Base-by-base conservation (phyloP, 805 yeast genomes). In the Candida nonsorbophila region DNA sequence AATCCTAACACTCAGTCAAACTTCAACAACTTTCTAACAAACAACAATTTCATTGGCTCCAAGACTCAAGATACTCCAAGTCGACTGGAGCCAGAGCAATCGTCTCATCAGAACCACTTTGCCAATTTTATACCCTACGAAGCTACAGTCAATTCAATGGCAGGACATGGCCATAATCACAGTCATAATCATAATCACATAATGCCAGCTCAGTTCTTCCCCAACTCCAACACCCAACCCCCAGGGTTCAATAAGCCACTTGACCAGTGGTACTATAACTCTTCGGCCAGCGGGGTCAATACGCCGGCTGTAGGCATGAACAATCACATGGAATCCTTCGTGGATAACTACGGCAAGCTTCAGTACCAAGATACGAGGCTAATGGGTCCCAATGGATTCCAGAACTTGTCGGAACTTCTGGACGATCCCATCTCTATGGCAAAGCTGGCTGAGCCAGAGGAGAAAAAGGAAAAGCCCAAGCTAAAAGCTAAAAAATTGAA, bases 121-220 rank as follows among this genome's bases (percentile, higher is more conserved):
- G 49, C 53, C 7, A 47, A 45, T 25, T 49, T 45, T 29, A 28
- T 53, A 8, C 49, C 58, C 4, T 37, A 44, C 10, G 58, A 47
- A 14, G 49, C 53, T 3, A 31, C 29, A 6, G n/a, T n/a, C n/a
- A n/a, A n/a, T n/a, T n/a, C n/a, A n/a, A n/a, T n/a, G n/a, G n/a
- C n/a, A n/a, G n/a, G n/a, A 39, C 16, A 20, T 40, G 40, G 14
- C 27, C 15, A 16, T 14, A 31, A 11, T 35, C 30, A 14, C 38
- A 35, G n/a, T 19, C 34, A 41, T 24, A 45, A 37, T 20, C 33
- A 38, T 19, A 34, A 33, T 17, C 37, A 29, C n/a, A 15, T 17
- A 6, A 11, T 13, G 8, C 20, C 12, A 7, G 22, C 33, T n/a
- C 25, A 30, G n/a, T 9, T 31, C 15, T 29, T 22, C 15, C 30